A percentile compares a stretch with the other conserved stretches of the same genome.
Evolutionary conservation across 257 asterid genomes (phyloP).

Genomic region (Solanum piurae): DNA sequence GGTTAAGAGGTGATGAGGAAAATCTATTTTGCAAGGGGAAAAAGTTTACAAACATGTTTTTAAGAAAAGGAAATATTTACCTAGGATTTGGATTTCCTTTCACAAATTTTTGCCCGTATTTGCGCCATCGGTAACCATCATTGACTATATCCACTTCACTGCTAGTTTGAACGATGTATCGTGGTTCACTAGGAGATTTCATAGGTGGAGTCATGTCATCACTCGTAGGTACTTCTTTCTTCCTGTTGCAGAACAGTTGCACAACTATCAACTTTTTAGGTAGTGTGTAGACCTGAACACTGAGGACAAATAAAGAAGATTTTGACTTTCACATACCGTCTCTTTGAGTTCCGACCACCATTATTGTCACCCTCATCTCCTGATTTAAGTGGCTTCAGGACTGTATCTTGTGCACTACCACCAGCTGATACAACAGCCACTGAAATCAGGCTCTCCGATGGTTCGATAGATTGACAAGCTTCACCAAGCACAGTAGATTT

Average conservation of each 20-base stretch:
- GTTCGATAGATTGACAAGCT: constrained; percentile 23
- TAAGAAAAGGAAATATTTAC: constrained; percentile 18
- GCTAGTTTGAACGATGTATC: constrained; percentile 62
- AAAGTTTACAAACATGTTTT: neutral
- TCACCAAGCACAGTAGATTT: constrained; percentile 12
- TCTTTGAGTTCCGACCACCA: constrained; percentile 37
- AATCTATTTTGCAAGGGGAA: neutral
- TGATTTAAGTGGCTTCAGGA: constrained; percentile 14
- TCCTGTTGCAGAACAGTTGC: constrained; percentile 43
- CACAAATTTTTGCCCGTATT: constrained; percentile 90
- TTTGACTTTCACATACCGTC: constrained; percentile 45
- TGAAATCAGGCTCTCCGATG: constrained; percentile 18
- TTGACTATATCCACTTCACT: constrained; percentile 71
- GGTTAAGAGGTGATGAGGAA: neutral
- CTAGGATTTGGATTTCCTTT: constrained; percentile 97
- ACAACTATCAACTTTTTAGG: neutral
- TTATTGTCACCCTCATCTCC: constrained; percentile 27
- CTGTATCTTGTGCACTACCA: constrained; percentile 21
- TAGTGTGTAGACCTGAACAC: neutral
- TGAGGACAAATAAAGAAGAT: constrained; percentile 1
- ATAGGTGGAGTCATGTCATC: constrained; percentile 33
- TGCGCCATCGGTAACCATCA: constrained; percentile 97
- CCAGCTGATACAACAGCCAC: constrained; percentile 17
- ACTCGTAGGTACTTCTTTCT: constrained; percentile 21
- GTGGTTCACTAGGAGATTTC: constrained; percentile 39